A percentile compares a stretch with the other conserved stretches of the same genome.
These are phyloP conservation scores for Ogataea pilisensis DNA, from an alignment of 805 yeast genomes.

Conservation along the genomic window DNA sequence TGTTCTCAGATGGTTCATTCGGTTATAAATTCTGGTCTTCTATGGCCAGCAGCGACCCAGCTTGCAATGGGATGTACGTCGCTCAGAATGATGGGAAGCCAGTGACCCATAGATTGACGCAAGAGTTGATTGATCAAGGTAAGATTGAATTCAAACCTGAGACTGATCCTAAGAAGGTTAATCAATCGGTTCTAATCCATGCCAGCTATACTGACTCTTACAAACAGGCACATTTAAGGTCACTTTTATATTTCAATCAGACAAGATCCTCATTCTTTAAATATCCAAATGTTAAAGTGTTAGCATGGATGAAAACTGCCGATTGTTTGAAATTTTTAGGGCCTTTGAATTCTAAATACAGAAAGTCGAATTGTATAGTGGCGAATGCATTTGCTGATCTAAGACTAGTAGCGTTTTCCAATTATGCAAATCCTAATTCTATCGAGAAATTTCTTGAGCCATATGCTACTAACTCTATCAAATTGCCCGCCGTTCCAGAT, in stretches of 20 bases:
- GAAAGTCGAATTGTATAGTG: slow-evolving; percentile 63
- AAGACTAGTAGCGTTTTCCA: slow-evolving; percentile 47
- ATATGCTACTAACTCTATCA: slow-evolving; percentile 13
- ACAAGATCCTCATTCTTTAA: slow-evolving; percentile 34
- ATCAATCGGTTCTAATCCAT: slow-evolving; percentile 27
- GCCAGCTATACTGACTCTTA: slow-evolving; percentile 32
- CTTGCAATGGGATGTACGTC: slow-evolving; percentile 11
- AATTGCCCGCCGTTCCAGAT: slow-evolving; percentile 18
- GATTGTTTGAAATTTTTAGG: slow-evolving; percentile 65
- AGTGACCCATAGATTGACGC: slow-evolving; percentile 18
- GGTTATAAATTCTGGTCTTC: slow-evolving; percentile 23
- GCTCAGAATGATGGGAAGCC: slow-evolving; percentile 14
- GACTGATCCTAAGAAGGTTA: slow-evolving; percentile 15
- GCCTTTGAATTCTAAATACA: slow-evolving; percentile 41
- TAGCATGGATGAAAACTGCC: slow-evolving; percentile 59
- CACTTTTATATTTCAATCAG: slow-evolving; percentile 28
- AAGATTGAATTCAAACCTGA: slow-evolving; percentile 34
- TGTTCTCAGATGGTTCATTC: slow-evolving; percentile 35
- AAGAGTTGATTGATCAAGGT: slow-evolving; percentile 38
- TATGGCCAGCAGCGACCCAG: slow-evolving; percentile 12
- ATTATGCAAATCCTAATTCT: slow-evolving; percentile 9
- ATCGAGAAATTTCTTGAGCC: slow-evolving; percentile 10
- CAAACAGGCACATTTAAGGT: slow-evolving; percentile 58
- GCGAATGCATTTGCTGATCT: slow-evolving; percentile 61
- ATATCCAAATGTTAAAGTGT: slow-evolving; percentile 56